Evolutionary conservation across 441 rosid genomes (phyloP).

Genomic region (Capsella rubella): DNA sequence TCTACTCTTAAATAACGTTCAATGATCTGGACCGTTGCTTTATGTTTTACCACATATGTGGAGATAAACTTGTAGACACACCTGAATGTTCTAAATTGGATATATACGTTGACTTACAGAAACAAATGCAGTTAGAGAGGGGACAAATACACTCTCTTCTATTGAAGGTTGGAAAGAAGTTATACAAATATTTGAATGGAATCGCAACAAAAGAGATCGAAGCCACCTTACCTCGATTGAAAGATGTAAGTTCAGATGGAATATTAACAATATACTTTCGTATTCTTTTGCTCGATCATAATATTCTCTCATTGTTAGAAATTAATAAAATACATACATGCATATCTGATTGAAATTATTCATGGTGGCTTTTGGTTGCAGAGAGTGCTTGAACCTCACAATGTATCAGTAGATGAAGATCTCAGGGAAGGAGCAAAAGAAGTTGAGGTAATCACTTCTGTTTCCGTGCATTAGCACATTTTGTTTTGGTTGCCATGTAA

Average conservation of each 20-base stretch:
- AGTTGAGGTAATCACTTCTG: conserved; percentile 68
- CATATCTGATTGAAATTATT: conserved; percentile 29
- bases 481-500: not conserved
- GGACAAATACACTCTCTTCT: conserved; percentile 72
- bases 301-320: not conserved
- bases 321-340: not conserved
- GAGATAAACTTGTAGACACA: conserved; percentile 24
- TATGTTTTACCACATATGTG: not conserved
- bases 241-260: conserved; percentile 65
- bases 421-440: conserved; percentile 85
- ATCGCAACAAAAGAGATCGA: conserved; percentile 70
- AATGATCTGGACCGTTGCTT: not conserved
- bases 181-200: conserved; percentile 66
- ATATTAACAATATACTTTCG: conserved; percentile 1
- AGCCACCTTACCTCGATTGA: conserved; percentile 70
- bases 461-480: not conserved
- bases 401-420: conserved; percentile 86
- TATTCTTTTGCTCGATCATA: conserved; percentile 12
- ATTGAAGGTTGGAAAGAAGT: conserved; percentile 79
- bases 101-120: conserved; percentile 55
- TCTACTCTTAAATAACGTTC: not conserved
- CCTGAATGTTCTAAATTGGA: conserved; percentile 30
- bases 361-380: conserved; percentile 48
- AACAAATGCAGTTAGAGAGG: conserved; percentile 83
- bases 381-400: conserved; percentile 76